Evolutionary conservation across 1,284 basidiomycete genomes (phyloP), one percentile per base, ranked within the genome.

Genomic region (Ustilago tritici): DNA sequence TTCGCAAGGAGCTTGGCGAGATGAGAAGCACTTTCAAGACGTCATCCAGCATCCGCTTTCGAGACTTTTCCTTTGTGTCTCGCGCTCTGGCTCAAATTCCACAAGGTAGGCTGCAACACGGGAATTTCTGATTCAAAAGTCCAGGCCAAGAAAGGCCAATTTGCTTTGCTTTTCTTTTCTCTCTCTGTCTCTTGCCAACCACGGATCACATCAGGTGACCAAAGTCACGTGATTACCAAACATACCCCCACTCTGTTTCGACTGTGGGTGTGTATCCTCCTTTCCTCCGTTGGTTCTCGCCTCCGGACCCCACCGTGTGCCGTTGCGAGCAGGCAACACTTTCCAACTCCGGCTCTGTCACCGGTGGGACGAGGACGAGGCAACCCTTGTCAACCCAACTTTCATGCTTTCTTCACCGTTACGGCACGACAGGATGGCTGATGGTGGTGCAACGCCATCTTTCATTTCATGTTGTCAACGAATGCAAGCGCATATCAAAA

Each of bases 11-110:
- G 32, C 19, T 35, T n/a, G 14, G 52, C 59, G 12, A 31, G 14
- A 12, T 41, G 14, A 1, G 28, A 14, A 28, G 0, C 49, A 50
- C 12, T 28, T 8, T 17, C 8, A 57, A 61, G 53, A 59, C 66
- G 66, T 69, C 66, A 69, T 69, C 43, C 10, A 40, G 66, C 61
- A 56, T 54, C 11, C 32, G 28, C 34, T 56, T 32, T 56, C 40
- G 15, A 6, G 40, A 41, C 14, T 17, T 2, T 14, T 36, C 14
- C 19, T 14, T 34, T 28, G 23, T 3, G 23, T 28, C 23, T 28
- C 10, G 5, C 19, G 31, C 31, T 47, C 15, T 12, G 8, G 49
- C 19, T 28, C 35, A 52, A 59, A 59, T 49, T 50, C 46, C 43
- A 19, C 34, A 19, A 46, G 23, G 23, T 28, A 23, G 43, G 36